A percentile compares a stretch with the other conserved stretches of the same genome.
phyloP scores from a whole-genome alignment of 176 grass and related monocot species.

The Guadua angustifolia region DNA sequence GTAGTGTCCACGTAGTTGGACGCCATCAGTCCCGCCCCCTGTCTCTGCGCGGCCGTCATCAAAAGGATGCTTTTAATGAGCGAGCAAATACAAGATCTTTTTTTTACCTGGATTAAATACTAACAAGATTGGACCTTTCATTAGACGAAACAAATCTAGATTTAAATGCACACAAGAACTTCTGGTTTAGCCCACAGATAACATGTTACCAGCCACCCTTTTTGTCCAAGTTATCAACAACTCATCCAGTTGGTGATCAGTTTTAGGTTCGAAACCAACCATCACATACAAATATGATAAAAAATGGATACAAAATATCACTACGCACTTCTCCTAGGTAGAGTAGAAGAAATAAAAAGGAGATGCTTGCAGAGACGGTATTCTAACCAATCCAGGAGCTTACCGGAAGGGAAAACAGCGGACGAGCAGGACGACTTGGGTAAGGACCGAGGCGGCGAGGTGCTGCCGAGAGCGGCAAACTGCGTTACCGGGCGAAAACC shows the following conservation, averaged over 20 bases:
- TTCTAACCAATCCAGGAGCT: neutral
- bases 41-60: constrained; percentile 18
- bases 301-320: neutral
- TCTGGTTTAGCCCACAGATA: neutral
- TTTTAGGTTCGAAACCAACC: neutral
- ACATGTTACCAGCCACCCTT: neutral
- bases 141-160: constrained; percentile 7
- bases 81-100: neutral
- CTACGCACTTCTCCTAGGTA: neutral
- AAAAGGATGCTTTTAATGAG: neutral
- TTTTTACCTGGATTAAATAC: neutral
- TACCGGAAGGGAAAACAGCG: neutral
- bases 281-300: too few species aligned
- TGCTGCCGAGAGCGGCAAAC: constrained; percentile 58
- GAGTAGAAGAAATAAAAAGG: neutral
- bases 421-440: neutral
- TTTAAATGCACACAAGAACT: neutral
- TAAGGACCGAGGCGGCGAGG: neutral
- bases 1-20: constrained; percentile 69
- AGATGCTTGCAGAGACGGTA: neutral
- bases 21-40: constrained; percentile 55
- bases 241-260: neutral
- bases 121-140: neutral
- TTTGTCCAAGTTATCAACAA: neutral
- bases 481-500: neutral